Percentiles rank a stretch among this genome's conserved stretches.
Conservation (phyloP, 202 grass and related monocot species). For the Panicum hallii region DNA sequence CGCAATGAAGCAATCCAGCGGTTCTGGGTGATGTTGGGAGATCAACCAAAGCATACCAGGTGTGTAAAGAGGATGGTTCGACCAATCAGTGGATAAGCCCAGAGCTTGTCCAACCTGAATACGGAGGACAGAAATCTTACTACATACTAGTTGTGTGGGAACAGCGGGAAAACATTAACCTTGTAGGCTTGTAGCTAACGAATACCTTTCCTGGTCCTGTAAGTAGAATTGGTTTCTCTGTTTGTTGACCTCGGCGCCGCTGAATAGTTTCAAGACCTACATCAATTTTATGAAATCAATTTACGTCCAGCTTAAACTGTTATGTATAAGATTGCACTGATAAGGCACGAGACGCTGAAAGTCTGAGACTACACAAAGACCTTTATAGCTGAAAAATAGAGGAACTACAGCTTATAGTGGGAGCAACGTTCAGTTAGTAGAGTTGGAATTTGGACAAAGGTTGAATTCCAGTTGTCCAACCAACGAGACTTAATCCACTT, state of each 20-base stretch:
- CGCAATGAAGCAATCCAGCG: neutral
- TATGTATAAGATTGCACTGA: neutral
- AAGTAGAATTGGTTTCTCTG: constrained; percentile 82
- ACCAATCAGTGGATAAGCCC: constrained; percentile 87
- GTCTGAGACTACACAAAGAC: neutral
- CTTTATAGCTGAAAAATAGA: neutral
- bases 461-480: neutral
- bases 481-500: neutral
- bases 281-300: constrained; percentile 31
- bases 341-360: neutral
- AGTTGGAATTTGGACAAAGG: neutral
- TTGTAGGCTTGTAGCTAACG: neutral
- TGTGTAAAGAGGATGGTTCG: constrained; percentile 76
- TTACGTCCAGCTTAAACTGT: constrained; percentile 7
- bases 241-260: constrained; percentile 70
- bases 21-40: neutral
- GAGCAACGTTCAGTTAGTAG: neutral
- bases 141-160: neutral
- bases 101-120: constrained; percentile 89
- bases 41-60: constrained; percentile 51
- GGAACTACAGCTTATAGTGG: neutral
- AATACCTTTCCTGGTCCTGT: constrained; percentile 90
- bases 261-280: constrained; percentile 76
- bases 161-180: neutral
- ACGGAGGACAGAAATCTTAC: neutral